Evolutionary conservation across 768 basidiomycete species (phyloP), one percentile per base, ranked within the genome.

Genomic region (Mrakia gelida): DNA sequence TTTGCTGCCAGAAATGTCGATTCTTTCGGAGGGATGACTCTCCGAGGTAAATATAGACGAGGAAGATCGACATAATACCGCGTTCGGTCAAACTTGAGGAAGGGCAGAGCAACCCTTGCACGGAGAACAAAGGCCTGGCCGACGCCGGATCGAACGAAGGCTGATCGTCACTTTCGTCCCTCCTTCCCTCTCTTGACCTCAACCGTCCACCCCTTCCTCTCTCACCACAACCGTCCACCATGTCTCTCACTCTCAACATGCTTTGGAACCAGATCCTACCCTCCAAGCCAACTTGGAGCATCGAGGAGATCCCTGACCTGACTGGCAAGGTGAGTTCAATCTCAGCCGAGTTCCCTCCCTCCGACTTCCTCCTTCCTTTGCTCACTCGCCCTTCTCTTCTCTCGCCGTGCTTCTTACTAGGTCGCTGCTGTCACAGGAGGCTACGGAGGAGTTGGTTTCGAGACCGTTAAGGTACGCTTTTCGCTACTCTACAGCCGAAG

Each of bases 381-480:
- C 63, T 34, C 26, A 38, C 61, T 75, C 32, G 23, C 23, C 56
- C 8, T 7, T 38, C 59, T 65, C 0, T 6, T 62, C 32, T n/a
- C 62, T 45, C 23, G 5, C 4, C 43, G 18, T 23, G 38, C 13
- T 18, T 71, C 71, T 10, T 16, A 3, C 26, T 56, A 73, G 72
- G 54, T 38, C 13, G 49, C 52, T 6, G 72, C 72, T n/a, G 72
- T 73, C 54, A 75, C 62, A 16, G 75, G 75, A 38, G 75, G 75
- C 2, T 75, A 75, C 38, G 45, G 38, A 63, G 75, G 75, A 21
- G 52, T 75, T 26, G 75, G 75, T 34, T 68, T 49, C 52, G 75
- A 75, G 21, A 67, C 63, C 2, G 23, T 26, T 11, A 75, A 75
- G 62, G 75, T 75, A 26, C 5, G 62, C n/a, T n/a, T 38, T 38